A percentile compares a stretch with the other conserved stretches of the same genome.
These are phyloP conservation scores for Pyrenophora tritici-repentis DNA, from an alignment of 2,329 filamentous ascomycete species.

Conservation along the genomic window DNA sequence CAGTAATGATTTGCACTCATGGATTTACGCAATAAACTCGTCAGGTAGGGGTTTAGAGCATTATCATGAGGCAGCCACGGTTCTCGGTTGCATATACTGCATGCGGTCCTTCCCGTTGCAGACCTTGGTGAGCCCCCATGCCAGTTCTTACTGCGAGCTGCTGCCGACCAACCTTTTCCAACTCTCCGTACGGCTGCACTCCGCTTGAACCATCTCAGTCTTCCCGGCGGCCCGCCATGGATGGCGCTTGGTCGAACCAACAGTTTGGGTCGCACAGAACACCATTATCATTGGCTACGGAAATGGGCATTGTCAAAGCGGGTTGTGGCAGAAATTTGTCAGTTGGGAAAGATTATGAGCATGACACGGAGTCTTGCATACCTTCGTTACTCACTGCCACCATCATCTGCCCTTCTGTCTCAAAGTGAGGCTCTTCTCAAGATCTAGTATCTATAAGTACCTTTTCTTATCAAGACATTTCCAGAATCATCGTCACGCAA, in stretches of 20 bases:
- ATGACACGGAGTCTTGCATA: slow-evolving; percentile 24
- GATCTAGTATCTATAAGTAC: slow-evolving; percentile 14
- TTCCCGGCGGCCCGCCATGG: slow-evolving; percentile 12
- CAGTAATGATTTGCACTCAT: slow-evolving; percentile 12
- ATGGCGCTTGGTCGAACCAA: slow-evolving; percentile 11
- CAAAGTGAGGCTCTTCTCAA: slow-evolving; percentile 10
- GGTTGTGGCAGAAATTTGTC: slow-evolving; percentile 21
- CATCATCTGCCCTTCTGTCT: slow-evolving; percentile 3
- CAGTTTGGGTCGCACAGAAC: not conserved
- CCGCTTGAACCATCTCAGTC: slow-evolving; percentile 7
- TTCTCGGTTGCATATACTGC: slow-evolving; percentile 3
- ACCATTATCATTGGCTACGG: slow-evolving; percentile 19
- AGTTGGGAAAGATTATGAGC: slow-evolving; percentile 26
- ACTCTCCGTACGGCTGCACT: slow-evolving; percentile 6
- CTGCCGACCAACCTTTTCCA: slow-evolving; percentile 1
- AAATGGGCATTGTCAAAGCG: slow-evolving; percentile 17
- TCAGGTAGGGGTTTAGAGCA: slow-evolving; percentile 8
- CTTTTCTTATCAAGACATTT: not conserved
- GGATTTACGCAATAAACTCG: slow-evolving; percentile 11
- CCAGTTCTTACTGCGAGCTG: not conserved
- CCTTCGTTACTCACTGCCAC: slow-evolving; percentile 15
- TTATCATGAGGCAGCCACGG: slow-evolving; percentile 6
- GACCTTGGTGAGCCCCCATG: not conserved
- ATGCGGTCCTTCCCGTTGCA: slow-evolving; percentile 5
- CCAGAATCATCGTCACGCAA: not conserved